Evolutionary conservation across 345 rosid species (phyloP), one percentile per base, ranked within the genome.

Genomic region (Atalantia buxifolia): DNA sequence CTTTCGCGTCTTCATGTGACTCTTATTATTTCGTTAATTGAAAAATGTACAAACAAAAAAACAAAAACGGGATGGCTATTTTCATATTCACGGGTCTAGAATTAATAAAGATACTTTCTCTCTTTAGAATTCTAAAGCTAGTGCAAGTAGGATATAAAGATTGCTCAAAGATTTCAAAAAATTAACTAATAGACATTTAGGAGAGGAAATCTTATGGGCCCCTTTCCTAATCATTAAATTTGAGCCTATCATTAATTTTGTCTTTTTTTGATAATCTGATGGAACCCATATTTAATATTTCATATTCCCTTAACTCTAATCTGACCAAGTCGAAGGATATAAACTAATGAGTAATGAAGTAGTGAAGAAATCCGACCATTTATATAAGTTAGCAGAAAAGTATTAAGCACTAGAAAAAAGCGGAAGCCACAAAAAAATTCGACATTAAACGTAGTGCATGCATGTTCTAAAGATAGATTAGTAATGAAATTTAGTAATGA

Each of bases 1-100:
- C 79, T 77, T 81, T 78, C 83, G 79, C 82, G 87, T 61, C 82
- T 86, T 87, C 92, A 87, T 84, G 91, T 88, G 89, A 82, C 71
- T 33, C 28, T 60, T 71, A 45, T 45, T 7, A 38, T 35, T 55
- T 57, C 40, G 22, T 71, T 75, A 67, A 73, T 75, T 57, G 18
- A 71, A 35, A 57, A 27, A 62, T 40, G 45, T 40, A 9, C 10
- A 40, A 45, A 42, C 22, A 42, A 12, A 30, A 13, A n/a, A 22
- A 36, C 25, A 24, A 24, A 24, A 59, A 69, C 48, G 60, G 19
- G 38, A 24, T 38, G 53, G 72, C 36, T 40, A 40, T 67, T 71
- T 38, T 79, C 30, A 55, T 74, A 31, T 66, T 76, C 73, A 66
- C 30, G 53, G 10, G 12, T 40, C 45, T 22, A 50, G 42, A 45